These are phyloP conservation scores for Phytophthora sp. DNA, from an alignment of 352 stramenopile species.

Conservation along the genomic window DNA sequence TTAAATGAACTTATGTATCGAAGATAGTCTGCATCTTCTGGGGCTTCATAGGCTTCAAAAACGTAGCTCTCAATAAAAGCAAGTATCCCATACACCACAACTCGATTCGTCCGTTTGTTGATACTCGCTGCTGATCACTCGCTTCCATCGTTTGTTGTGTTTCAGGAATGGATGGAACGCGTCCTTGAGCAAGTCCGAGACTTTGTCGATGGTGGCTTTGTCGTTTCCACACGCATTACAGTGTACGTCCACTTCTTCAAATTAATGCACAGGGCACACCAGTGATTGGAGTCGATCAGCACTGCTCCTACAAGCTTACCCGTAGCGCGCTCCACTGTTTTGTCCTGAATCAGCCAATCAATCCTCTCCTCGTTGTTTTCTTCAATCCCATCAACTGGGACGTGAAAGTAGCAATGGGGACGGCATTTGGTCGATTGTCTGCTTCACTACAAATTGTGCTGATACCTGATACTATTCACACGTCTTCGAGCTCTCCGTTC, in stretches of 20 bases:
- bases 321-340: neutral
- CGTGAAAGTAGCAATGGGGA: neutral
- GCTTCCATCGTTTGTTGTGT: slow-evolving; percentile 1
- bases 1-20: neutral
- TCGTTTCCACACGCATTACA: too few relatives aligned
- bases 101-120: slow-evolving; percentile 4
- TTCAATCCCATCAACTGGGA: slow-evolving; percentile 2
- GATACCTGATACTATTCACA: neutral
- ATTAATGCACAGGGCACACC: slow-evolving; percentile 5
- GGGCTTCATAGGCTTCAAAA: neutral
- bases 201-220: neutral
- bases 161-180: neutral
- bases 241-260: neutral
- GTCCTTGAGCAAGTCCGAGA: neutral
- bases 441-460: neutral
- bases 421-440: neutral
- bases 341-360: neutral
- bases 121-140: neutral
- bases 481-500: slow-evolving; percentile 1
- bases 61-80: slow-evolving; percentile 3
- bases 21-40: neutral
- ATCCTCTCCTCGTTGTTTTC: neutral
- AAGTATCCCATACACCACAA: slow-evolving; percentile 3
- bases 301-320: neutral
- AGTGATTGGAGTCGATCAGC: slow-evolving; percentile 1